Base-by-base conservation (phyloP, 495 filamentous ascomycete genomes). In the Penicillium silybi region DNA sequence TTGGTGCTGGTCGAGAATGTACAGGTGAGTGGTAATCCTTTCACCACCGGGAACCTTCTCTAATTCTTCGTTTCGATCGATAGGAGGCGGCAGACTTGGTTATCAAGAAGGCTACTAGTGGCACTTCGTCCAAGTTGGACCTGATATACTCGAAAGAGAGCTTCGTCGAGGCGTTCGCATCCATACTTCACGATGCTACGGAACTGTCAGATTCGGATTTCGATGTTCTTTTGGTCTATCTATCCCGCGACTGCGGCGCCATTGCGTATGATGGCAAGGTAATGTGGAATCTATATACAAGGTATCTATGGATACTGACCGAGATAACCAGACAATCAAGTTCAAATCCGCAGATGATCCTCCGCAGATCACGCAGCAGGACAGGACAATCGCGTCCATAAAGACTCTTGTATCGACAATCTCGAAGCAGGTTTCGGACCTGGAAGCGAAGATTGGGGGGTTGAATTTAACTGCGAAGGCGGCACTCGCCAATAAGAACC, bases 351-450 rank as follows among this genome's bases (percentile, higher is more conserved):
- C 67, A 25, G 67, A 75, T 22, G 66, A 77, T 17, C 66, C 73
- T 6, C 59, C 73, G 2, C 58, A 73, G 0, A 85, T 96, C 41
- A 87, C 86, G 3, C 65, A 80, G 22, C 81, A 92, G 56, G 95
- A 98, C 68, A 77, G 73, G 6, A 86, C 89, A 0, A 87, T 97
- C 49, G 89, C 90, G 2, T 85, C 82, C 26, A 79, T 95, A 27
- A 89, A 85, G 58, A 76, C 82, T 4, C 72, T 91, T 16, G 81
- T 86, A 26, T 69, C 72, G 27, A 81, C 82, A 19, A 66, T 90
- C 17, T 76, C 78, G 27, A 74, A 74, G 41, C 86, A 91, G 59
- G 74, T 92, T 18, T 77, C 80, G 6, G 71, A 75, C 27, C 73
- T 97, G 6, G 72, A 76, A 17, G 52, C 65, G 1, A 79, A 82